Evolutionary conservation across 2,329 filamentous ascomycete genomes (phyloP).

Genomic region (Herpotrichia juniperi): DNA sequence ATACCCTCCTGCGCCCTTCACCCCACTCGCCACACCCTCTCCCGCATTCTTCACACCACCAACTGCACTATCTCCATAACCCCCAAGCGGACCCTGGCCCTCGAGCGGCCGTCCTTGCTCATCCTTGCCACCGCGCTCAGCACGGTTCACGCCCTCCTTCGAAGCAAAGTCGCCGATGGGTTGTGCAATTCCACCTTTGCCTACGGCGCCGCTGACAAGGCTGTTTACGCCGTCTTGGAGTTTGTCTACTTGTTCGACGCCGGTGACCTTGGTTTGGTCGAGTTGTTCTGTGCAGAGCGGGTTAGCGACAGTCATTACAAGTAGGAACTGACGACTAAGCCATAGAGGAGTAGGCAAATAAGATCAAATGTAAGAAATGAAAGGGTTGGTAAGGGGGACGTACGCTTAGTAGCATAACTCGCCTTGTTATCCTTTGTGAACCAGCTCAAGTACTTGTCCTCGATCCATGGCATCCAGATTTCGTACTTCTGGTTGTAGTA

Average conservation of each 20-base stretch:
- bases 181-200: constrained; percentile 70
- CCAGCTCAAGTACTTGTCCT: constrained; percentile 73
- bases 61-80: constrained; percentile 36
- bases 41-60: constrained; percentile 40
- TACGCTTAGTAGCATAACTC: constrained; percentile 72
- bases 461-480: constrained; percentile 77
- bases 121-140: constrained; percentile 69
- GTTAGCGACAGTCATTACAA: not conserved
- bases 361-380: not conserved
- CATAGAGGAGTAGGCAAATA: not conserved
- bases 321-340: not conserved
- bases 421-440: constrained; percentile 81
- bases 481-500: constrained; percentile 77
- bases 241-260: constrained; percentile 68
- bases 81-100: constrained; percentile 40
- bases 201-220: constrained; percentile 67
- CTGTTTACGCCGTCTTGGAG: constrained; percentile 71
- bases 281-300: constrained; percentile 61
- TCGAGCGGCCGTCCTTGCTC: constrained; percentile 59
- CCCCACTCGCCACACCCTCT: constrained; percentile 25
- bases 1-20: constrained; percentile 29
- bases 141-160: constrained; percentile 70
- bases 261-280: constrained; percentile 72
- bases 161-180: constrained; percentile 67
- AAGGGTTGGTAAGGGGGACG: constrained; percentile 19